Percentiles rank a stretch among this genome's conserved stretches.
Evolutionary conservation across 2,329 filamentous ascomycete genomes (phyloP).

Genomic region (Diaporthe eres): DNA sequence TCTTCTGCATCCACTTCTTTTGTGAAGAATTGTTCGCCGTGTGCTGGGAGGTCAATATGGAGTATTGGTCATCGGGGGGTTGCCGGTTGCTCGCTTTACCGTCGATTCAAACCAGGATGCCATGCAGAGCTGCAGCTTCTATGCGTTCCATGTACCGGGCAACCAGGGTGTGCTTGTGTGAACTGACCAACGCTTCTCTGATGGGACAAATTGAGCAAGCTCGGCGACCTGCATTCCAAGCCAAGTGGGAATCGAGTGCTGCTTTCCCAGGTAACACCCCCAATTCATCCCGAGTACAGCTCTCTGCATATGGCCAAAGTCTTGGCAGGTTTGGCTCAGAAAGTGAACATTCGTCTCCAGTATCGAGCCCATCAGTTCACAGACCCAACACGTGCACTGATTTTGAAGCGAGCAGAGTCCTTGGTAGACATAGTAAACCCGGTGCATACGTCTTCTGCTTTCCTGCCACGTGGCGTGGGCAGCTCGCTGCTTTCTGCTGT

Average conservation of each 20-base stretch:
- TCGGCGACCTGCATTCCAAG: constrained; percentile 25
- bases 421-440: not conserved
- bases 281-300: not conserved
- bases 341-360: not conserved
- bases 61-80: not conserved
- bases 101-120: constrained; percentile 28
- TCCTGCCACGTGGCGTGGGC: constrained; percentile 23
- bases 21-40: not conserved
- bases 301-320: not conserved
- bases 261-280: not conserved
- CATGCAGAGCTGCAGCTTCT: constrained; percentile 33
- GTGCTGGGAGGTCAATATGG: constrained; percentile 5
- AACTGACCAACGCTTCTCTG: constrained; percentile 15
- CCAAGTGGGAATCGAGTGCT: constrained; percentile 12
- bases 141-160: constrained; percentile 36
- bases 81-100: constrained; percentile 17
- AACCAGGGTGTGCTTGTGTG: constrained; percentile 34
- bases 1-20: not conserved
- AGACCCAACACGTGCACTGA: not conserved
- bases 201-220: constrained; percentile 28
- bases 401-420: not conserved
- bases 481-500: not conserved
- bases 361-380: not conserved
- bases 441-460: not conserved
- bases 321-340: not conserved